Base-by-base conservation (phyloP, 495 filamentous ascomycete species). In the Cladorrhinum samala region DNA sequence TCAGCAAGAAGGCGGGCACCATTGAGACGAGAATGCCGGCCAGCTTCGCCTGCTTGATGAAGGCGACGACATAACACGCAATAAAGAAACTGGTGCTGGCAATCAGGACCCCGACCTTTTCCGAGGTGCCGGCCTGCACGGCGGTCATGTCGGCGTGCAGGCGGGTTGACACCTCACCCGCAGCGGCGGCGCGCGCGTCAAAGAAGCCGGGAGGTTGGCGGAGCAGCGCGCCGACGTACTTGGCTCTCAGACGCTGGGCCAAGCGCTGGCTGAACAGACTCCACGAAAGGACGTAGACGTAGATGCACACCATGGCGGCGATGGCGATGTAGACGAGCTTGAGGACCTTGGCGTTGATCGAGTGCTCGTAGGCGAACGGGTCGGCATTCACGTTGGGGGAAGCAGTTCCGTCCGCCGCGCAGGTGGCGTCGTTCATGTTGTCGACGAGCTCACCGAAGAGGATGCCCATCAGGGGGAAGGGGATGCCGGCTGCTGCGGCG, bases 371-470 rank as follows among this genome's bases (percentile, higher is more conserved):
- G 2, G 56, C 49, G 8, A 68, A 59, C 24, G 46, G 49, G n/a
- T 61, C 57, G 17, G 45, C 50, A 16, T 33, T 9, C 6, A 20
- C 36, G 13, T 61, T 37, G 20, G 55, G 56, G 45, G 45, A 60
- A 1, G 56, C 46, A 8, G 59, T 36, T 17, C 55, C 58, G 1
- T 53, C 52, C 5, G 68, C 56, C 25, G 40, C 55, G 57, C 83
- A 85, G 14, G 79, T 75, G n/a, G 73, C 75, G 3, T 69, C 68
- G 63, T 87, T 86, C 55, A 88, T 74, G 57, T 81, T 74, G 68
- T 88, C 79, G 52, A 88, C 72, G 5, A 88, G 72, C 65, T 85
- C 67, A 49, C 84, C 84, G 56, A 87, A 88, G 27, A 87, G 62
- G 52, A 88, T 81, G 19, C 79, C 83, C 36, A 87, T 80, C 20